Evolutionary conservation across 345 rosid species (phyloP), one percentile per base, ranked within the genome.

Genomic region (Gossypium herbaceum): DNA sequence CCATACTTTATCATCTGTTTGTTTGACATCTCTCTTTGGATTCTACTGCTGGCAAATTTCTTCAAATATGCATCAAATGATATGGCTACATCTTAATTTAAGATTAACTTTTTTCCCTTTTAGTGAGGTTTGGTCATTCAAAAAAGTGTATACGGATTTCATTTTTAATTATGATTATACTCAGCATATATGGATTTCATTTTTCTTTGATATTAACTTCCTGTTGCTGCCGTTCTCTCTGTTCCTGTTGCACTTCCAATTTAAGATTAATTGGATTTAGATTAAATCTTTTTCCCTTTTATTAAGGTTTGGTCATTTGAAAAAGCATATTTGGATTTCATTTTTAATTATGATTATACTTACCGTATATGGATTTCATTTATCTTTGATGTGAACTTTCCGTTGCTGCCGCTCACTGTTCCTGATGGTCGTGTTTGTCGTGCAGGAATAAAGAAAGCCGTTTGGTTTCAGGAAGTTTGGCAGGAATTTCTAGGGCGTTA

Each of bases 381-480:
- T 34, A 4, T 34, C 41, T 5, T 34, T 34, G 41, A 34, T 34
- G 87, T 79, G 97, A 91, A 78, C 88, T 93, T 24, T 77, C 91
- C 9, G 79, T 85, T 72, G 86, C 85, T 79, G 95, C 82, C 77
- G 88, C 88, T 27, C 82, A 86, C 85, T 74, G 93, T 88, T 74
- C 94, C 98, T 41, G 90, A 83, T 78, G 92, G 95, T 83, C 88
- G 79, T 76, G 85, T 85, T 75, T 93, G 91, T 80, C 91, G 87
- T 52, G 87, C 91, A 65, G 97, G 97, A 75, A 85, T 93, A 74
- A 83, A 79, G 79, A 93, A 87, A 88, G 82, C 78, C 65, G 76
- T 87, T 66, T 93, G 95, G 97, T 90, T 93, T 76, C 83, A 84
- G 78, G 91, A 90, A 55, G 93, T 91, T 64, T 93, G 97, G 98